A percentile compares a stretch with the other conserved stretches of the same genome.
phyloP scores from a whole-genome alignment of 257 asterid species.

The Striga asiatica region DNA sequence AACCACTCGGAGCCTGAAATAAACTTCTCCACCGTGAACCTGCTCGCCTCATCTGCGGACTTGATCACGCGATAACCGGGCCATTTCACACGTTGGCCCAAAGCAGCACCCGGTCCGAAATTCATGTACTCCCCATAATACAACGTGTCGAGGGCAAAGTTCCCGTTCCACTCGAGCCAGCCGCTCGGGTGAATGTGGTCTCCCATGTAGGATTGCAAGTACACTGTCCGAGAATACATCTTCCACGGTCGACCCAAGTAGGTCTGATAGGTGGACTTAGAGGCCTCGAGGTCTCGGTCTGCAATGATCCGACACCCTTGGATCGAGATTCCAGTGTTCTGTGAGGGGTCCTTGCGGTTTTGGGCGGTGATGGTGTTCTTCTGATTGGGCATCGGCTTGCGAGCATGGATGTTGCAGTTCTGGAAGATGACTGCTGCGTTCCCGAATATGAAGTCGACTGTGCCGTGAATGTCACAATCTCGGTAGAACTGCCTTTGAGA shows the following conservation, averaged over 20 bases:
- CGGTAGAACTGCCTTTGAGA: slow-evolving; percentile 35
- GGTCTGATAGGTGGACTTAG: slow-evolving; percentile 17
- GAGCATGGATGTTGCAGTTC: slow-evolving; percentile 25
- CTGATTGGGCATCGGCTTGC: slow-evolving; percentile 31
- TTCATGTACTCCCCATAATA: slow-evolving; percentile 49
- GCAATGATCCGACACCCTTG: slow-evolving; percentile 29
- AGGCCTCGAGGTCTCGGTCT: slow-evolving; percentile 25
- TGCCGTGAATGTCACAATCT: slow-evolving; percentile 43
- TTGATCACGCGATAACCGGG: slow-evolving; percentile 33
- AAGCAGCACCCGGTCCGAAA: slow-evolving; percentile 30
- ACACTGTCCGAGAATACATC: slow-evolving; percentile 33
- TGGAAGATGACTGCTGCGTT: slow-evolving; percentile 47
- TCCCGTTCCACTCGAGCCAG: slow-evolving; percentile 37
- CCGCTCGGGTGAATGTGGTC: slow-evolving; percentile 28
- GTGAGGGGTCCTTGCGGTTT: slow-evolving; percentile 41
- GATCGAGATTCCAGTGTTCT: slow-evolving; percentile 44
- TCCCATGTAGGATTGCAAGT: slow-evolving; percentile 32
- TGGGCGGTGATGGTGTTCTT: slow-evolving; percentile 45
- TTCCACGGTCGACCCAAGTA: slow-evolving; percentile 53
- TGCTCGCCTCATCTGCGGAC: slow-evolving; percentile 23
- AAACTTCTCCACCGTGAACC: slow-evolving; percentile 37
- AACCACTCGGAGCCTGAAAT: slow-evolving; percentile 40
- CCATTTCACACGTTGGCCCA: slow-evolving; percentile 34
- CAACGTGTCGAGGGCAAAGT: slow-evolving; percentile 28
- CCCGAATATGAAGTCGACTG: slow-evolving; percentile 49